phyloP scores from a whole-genome alignment of 2,329 filamentous ascomycete species.

The Pseudophaeomoniella oleicola region DNA sequence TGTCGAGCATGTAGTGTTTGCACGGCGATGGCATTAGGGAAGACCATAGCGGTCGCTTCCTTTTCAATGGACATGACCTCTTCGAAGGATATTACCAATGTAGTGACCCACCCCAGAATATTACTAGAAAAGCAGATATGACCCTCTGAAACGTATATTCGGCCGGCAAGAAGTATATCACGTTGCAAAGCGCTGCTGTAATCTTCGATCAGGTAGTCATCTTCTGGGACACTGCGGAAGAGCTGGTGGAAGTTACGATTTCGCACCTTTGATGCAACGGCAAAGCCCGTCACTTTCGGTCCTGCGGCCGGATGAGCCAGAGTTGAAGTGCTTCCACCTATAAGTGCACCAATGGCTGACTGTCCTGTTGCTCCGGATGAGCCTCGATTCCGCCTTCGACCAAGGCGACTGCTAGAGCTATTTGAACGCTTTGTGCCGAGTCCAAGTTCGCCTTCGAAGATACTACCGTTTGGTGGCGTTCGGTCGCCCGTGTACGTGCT shows the following conservation, averaged over 20 bases:
- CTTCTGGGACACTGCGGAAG: slow-evolving; percentile 93
- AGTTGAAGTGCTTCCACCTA: slow-evolving; percentile 55
- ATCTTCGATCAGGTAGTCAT: slow-evolving; percentile 96
- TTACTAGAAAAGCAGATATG: slow-evolving; percentile 99
- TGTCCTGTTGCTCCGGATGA: slow-evolving; percentile 58
- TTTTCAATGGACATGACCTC: slow-evolving; percentile 96
- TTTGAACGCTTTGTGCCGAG: slow-evolving; percentile 45
- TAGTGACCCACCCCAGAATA: slow-evolving; percentile 95
- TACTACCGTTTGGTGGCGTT: slow-evolving; percentile 50
- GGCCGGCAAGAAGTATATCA: slow-evolving; percentile 86
- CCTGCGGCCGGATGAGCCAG: slow-evolving; percentile 49
- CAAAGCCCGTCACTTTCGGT: slow-evolving; percentile 82
- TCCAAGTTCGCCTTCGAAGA: slow-evolving; percentile 46
- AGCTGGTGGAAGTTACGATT: slow-evolving; percentile 89
- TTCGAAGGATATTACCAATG: slow-evolving; percentile 93
- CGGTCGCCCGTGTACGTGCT: slow-evolving; percentile 31
- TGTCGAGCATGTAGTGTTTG: slow-evolving; percentile 91
- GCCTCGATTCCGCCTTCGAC: slow-evolving; percentile 58
- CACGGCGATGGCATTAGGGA: slow-evolving; percentile 95
- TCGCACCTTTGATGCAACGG: slow-evolving; percentile 87
- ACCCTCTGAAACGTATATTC: slow-evolving; percentile 90
- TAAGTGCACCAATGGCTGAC: slow-evolving; percentile 55
- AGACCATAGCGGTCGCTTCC: slow-evolving; percentile 84
- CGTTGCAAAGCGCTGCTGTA: slow-evolving; percentile 93
- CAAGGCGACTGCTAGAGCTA: slow-evolving; percentile 53